These are phyloP conservation scores for Erysiphe pulchra DNA, from an alignment of 2,329 filamentous ascomycete genomes.

Conservation along the genomic window DNA sequence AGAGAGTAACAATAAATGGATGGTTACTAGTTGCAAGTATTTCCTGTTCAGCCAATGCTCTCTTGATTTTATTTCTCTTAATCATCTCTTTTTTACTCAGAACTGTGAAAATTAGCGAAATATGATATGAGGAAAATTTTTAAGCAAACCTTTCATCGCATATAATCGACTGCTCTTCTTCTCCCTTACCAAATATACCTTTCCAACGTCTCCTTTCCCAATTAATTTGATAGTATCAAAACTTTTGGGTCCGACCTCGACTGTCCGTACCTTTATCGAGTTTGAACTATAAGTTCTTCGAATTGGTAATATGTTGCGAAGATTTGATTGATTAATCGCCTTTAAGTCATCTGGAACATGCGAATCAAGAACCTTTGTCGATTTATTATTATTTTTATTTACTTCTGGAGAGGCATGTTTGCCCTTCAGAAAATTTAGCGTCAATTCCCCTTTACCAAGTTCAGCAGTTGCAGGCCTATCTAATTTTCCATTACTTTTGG, in stretches of 20 bases:
- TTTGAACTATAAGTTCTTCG: constrained; percentile 94
- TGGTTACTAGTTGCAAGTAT: constrained; percentile 97
- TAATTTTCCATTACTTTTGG: constrained; percentile 27
- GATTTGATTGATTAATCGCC: constrained; percentile 39
- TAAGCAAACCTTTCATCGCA: constrained; percentile 74
- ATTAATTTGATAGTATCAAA: constrained; percentile 99
- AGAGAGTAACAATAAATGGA: constrained; percentile 93
- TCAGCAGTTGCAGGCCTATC: constrained; percentile 66
- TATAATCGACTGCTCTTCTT: constrained; percentile 93
- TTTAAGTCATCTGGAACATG: constrained; percentile 26
- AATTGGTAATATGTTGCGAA: constrained; percentile 49
- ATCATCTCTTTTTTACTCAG: constrained; percentile 99
- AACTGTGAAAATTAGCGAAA: constrained; percentile 28
- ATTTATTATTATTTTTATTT: constrained; percentile 13
- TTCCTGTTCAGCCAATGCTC: constrained; percentile 88
- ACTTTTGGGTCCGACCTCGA: constrained; percentile 81
- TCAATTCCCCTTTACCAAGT: constrained; percentile 56
- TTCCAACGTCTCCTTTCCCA: constrained; percentile 93
- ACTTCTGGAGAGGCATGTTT: constrained; percentile 21
- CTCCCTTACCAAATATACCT: constrained; percentile 90
- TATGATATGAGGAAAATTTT: neutral
- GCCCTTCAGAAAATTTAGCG: constrained; percentile 25
- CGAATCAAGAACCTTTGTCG: constrained; percentile 13
- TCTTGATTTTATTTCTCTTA: constrained; percentile 99
- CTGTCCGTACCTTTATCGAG: constrained; percentile 93